These are phyloP conservation scores for Dunaliella sp. DNA, from an alignment of 139 green algal genomes.

Conservation along the genomic window DNA sequence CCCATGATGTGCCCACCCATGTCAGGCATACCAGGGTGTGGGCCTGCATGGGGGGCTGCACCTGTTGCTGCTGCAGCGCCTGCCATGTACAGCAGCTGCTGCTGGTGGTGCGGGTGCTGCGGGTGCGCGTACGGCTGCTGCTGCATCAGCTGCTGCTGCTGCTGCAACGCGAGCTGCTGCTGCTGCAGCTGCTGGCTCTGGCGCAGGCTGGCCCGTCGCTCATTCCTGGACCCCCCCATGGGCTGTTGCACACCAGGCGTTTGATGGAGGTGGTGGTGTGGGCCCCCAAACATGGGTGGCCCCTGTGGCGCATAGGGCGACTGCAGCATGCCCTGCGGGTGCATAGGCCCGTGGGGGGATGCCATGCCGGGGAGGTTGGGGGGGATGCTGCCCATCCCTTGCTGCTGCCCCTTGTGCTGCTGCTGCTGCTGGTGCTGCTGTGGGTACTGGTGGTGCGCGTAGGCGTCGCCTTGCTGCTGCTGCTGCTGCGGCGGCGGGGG, in stretches of 20 bases:
- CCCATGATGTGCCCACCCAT: no score
- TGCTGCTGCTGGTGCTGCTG: conserved; percentile 5
- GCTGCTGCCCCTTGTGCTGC: conserved; percentile 26
- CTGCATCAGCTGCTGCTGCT: conserved; percentile 13
- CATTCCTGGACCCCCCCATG: neutral
- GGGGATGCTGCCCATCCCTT: no score
- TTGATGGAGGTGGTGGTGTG: neutral
- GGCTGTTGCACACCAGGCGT: no score
- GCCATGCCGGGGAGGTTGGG: neutral
- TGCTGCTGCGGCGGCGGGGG: conserved; percentile 24
- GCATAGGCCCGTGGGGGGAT: neutral
- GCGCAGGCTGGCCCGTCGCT: neutral
- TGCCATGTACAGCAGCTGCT: neutral
- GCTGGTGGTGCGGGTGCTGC: conserved; percentile 8
- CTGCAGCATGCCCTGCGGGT: neutral
- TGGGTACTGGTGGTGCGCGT: neutral
- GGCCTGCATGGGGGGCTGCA: neutral
- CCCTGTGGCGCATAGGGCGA: neutral
- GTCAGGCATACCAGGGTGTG: neutral
- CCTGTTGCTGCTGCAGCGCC: neutral
- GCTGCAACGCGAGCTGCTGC: conserved; percentile 1
- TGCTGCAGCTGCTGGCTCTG: neutral
- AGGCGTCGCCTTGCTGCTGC: conserved; percentile 1
- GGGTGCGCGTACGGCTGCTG: conserved; percentile 7
- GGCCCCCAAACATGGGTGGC: neutral